Base-by-base conservation (phyloP, 1,284 basidiomycete species). In the Malassezia globosa region DNA sequence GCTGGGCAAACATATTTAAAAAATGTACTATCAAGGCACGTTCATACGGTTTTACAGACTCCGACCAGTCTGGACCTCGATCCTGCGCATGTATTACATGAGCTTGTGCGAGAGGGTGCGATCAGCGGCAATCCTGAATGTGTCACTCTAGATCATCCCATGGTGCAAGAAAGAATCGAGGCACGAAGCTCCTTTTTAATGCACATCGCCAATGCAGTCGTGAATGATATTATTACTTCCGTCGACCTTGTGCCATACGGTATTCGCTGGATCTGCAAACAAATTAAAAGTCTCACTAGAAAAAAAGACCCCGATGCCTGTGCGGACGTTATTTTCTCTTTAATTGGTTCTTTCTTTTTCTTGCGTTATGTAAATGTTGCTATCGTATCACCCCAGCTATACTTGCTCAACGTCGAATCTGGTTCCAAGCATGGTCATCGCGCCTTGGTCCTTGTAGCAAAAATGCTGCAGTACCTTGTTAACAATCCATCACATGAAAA, bases 291-390 rank as follows among this genome's bases (percentile, higher is more conserved):
- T 75, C 74, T 96, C 69, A 95, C 94, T 42, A 80, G 95, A 87
- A 81, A 94, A 50, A 97, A 96, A 77, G 96, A 96, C 72, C 90
- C 92, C 5, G 89, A 95, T 53, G 90, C 89, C 21, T 87, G 87
- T 27, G 94, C 97, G 74, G 89, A 89, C 66, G 89, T 89, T 44
- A 92, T 97, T 51, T 96, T 90, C 72, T 95, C 90, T 5, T 79
- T 99, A 48, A 97, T 99, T 63, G 94, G 94, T 46, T 92, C 92
- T 18, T 97, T 97, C 77, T 99, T 97, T 80, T 97, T 97, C 79
- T 81, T 99, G 52, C 86, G 94, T 11, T 99, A 97, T 75, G 95
- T 99, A 77, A 99, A 99, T 69, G 94, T 94, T 2, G 94, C 94
- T n/a, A 89, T 99, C 58, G 94, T 99, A 49, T 96, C 94, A 1